phyloP scores from a whole-genome alignment of 192 early-diverging fungal species.

The Rhizophagus clarus region DNA sequence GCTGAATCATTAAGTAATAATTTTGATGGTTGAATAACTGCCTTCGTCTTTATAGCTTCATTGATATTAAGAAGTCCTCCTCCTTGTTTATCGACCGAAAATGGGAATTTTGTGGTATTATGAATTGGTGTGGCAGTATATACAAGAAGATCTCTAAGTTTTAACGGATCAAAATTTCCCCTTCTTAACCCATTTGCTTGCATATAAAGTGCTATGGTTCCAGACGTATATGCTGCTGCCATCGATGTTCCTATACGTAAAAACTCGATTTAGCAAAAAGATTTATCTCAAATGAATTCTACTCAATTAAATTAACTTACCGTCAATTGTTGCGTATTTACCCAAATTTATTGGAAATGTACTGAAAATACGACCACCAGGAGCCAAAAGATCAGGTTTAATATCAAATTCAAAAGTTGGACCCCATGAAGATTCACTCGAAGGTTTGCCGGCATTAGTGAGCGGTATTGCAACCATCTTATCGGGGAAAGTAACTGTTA shows the following conservation, averaged over 20 bases:
- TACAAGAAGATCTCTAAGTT: neutral
- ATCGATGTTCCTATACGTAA: slow-evolving; percentile 63
- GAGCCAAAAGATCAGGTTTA: slow-evolving; percentile 64
- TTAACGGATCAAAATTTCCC: neutral
- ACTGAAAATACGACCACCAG: slow-evolving; percentile 65
- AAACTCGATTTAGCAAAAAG: neutral
- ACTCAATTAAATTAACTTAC: slow-evolving; percentile 28
- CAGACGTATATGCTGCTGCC: slow-evolving; percentile 62
- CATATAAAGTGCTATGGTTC: slow-evolving; percentile 41
- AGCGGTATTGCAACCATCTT: slow-evolving; percentile 45
- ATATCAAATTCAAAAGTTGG: slow-evolving; percentile 66
- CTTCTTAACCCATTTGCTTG: slow-evolving; percentile 14
- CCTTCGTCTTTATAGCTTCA: neutral
- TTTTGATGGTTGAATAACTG: neutral
- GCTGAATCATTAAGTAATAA: neutral
- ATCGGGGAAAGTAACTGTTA: slow-evolving; percentile 49
- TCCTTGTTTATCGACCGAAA: neutral
- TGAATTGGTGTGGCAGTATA: neutral
- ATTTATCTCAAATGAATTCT: neutral
- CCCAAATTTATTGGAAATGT: slow-evolving; percentile 55
- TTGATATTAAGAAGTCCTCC: neutral
- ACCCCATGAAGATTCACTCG: slow-evolving; percentile 75
- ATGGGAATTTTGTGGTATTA: neutral
- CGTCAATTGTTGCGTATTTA: slow-evolving; percentile 35
- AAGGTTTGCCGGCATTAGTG: slow-evolving; percentile 62